Evolutionary conservation across 1,284 basidiomycete genomes (phyloP), one percentile per base, ranked within the genome.

Genomic region (Pyrrhoderma noxium): DNA sequence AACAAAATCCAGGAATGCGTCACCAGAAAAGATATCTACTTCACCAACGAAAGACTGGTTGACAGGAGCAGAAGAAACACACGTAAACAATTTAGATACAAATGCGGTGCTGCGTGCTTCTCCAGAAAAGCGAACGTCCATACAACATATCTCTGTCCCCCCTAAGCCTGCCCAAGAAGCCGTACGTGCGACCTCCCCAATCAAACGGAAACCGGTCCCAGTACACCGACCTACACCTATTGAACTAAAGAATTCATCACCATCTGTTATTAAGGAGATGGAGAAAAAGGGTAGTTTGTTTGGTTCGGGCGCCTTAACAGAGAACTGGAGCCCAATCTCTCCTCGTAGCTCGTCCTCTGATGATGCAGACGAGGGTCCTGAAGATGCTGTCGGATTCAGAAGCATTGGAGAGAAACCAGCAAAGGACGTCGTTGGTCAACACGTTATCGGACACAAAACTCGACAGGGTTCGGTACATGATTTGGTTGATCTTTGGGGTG

Each of bases 401-500:
- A 31, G 61, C 63, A 14, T 40, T 5, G 16, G 5, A 16, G 38
- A 40, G 21, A 40, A 16, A 14, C 31, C 49, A 9, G 36, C 35
- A 13, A 50, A 49, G 22, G 41, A 3, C 27, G 8, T 58, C 2
- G 47, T 58, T 16, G 60, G 60, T 31, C 56, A 55, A 19, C 60
- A 57, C 45, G 38, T 42, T 27, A 51, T 50, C 18, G 41, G 57
- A 3, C 56, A 52, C n/a, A 80, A 79, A 59, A 70, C 75, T 27
- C 68, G 85, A 55, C 85, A 89, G 67, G 81, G 78, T 58, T 89
- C 87, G 7, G 85, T 89, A 21, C 84, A 89, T 61, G 83, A 89
- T 60, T 64, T 89, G 49, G 83, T 89, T 34, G 82, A 85, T 62
- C 64, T 89, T 23, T 88, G 81, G 72, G 82, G 83, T 43, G 84